Evolutionary conservation across 1,284 basidiomycete species (phyloP), one percentile per base, ranked within the genome.

Genomic region (Ceratorhiza oryzae-sativae): DNA sequence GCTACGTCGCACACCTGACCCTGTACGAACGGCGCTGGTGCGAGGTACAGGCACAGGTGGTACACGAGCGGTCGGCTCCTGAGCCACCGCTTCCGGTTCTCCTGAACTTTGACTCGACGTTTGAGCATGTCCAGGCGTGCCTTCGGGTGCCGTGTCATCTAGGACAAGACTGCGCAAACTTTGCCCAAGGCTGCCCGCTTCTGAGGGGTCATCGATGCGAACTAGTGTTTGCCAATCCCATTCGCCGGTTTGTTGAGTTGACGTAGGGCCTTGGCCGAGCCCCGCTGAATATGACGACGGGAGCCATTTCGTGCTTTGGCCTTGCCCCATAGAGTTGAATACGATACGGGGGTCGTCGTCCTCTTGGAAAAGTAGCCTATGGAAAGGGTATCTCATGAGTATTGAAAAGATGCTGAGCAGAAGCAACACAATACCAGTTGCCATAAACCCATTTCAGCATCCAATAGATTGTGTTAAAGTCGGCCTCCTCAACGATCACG

Each of bases 381-480:
- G 25, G 27, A n/a, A 8, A 25, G 10, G n/a, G 6, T 42, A 53
- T 36, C 36, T 1, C 18, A 39, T 49, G 36, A 70, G n/a, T 56
- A 25, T 1, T 30, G 12, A 46, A 53, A 18, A 18, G 23, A 23
- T 20, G 5, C 27, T 25, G 5, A 15, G 23, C 45, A 27, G 34
- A 30, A 9, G 20, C 27, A 39, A 4, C 1, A 13, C 4, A 46
- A 20, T 58, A 70, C 65, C 88, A 90, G 77, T 93, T 90, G 1
- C 90, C 89, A 77, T 94, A 94, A 45, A 92, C 87, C 80, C 87
- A 93, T 75, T 91, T 91, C 65, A 94, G 80, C 62, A 94, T 80
- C 92, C 92, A 94, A 78, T 93, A 94, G 2, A 92, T 86, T 0
- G 92, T 93, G 59, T 88, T 86, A 76, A 91, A 95, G 75, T 92